These are phyloP conservation scores for Xylaria venustula DNA, from an alignment of 495 filamentous ascomycete genomes.

Conservation along the genomic window DNA sequence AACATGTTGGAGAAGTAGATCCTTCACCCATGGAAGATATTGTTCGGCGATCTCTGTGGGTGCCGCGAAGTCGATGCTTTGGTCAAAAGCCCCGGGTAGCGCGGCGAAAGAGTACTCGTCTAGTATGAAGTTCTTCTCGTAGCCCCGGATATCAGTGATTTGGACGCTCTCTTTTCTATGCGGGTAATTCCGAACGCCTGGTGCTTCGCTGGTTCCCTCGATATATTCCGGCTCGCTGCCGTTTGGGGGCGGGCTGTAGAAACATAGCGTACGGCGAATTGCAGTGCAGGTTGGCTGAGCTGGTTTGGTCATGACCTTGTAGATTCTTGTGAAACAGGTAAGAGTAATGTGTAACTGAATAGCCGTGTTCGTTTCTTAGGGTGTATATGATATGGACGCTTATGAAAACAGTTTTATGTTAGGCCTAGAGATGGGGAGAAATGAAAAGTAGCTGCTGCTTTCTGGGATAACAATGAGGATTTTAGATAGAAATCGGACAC, in stretches of 20 bases:
- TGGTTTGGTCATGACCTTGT: background rate
- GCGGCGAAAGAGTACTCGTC: background rate
- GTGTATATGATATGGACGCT: too few relatives aligned
- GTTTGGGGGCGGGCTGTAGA: background rate
- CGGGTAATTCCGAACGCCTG: background rate
- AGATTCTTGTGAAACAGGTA: too few relatives aligned
- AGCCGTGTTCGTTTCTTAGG: too few relatives aligned
- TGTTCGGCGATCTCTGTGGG: background rate
- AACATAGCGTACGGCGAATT: background rate
- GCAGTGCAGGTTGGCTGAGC: background rate
- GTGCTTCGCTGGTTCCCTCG: background rate
- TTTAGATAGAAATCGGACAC: background rate
- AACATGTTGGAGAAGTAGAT: background rate
- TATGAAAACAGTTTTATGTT: too few relatives aligned
- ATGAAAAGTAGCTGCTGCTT: background rate
- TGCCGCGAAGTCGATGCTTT: background rate
- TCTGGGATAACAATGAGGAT: background rate
- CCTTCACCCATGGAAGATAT: background rate
- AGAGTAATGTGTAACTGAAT: too few relatives aligned
- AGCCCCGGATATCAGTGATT: background rate
- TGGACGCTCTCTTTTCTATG: background rate
- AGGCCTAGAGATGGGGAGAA: background rate
- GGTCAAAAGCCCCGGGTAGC: background rate
- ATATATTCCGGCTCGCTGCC: background rate
- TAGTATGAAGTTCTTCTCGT: background rate